Base-by-base conservation (phyloP, 2,329 filamentous ascomycete genomes). In the Huntiella decipiens region DNA sequence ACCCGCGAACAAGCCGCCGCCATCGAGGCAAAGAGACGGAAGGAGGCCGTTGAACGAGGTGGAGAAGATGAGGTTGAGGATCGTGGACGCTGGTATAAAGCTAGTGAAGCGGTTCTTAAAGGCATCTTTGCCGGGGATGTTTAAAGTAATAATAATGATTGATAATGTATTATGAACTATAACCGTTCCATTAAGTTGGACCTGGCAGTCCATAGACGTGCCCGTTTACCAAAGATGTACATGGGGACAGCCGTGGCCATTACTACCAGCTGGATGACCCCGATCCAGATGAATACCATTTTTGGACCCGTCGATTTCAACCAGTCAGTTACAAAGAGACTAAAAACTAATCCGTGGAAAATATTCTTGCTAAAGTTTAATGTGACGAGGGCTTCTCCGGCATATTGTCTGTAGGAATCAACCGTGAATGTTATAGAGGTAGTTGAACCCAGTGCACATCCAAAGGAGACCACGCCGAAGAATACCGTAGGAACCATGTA, bases 401-500 rank as follows among this genome's bases (percentile, higher is more conserved):
- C 88, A 60, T 94, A 95, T 56, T 92, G 81, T 8, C 87, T 72
- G 61, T 96, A 95, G 52, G 79, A 86, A 62, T 96, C 88, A 5
- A 96, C 85, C 46, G 82, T 86, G 55, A 94, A 96, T 0, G 88
- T 95, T 56, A 96, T 94, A 15, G 84, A 71, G 0, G 87, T 96
- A 0, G 88, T 95, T 22, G 80, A 86, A 1, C 85, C 88, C 1
- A 96, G 68, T 3, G 82, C 82, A 62, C 88, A 95, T 1, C 88
- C 91, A 56, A 96, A 95, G 0, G 83, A 91, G 31, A 94, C 77
- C 41, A 95, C 60, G 5, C 88, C 88, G 53, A 96, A 95, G 63
- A 96, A 95, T 3, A 93, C 59, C 0, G 88, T 95, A 0, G 91
- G 91, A 0, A 94, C 83, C 44, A 94, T 92, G 82, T 83, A 96